A percentile compares a stretch with the other conserved stretches of the same genome.
Evolutionary conservation across 371 early-diverging fungal species (phyloP).

Genomic region (Nematocida minor): DNA sequence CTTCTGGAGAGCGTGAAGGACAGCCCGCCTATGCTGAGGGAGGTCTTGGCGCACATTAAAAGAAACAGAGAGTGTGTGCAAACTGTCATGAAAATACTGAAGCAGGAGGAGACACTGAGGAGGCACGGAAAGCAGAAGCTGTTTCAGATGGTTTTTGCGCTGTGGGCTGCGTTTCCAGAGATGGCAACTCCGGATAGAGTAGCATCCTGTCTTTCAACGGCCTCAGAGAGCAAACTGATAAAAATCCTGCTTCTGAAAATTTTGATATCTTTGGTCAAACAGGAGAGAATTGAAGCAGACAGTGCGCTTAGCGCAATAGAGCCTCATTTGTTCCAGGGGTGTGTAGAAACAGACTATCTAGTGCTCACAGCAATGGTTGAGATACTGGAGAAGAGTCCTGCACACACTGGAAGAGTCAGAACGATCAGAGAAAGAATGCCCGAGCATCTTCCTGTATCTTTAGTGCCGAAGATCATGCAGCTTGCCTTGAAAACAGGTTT

Average conservation of each 20-base stretch:
- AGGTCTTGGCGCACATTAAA: constrained; percentile 11
- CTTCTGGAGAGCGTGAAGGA: neutral
- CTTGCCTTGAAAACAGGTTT: neutral
- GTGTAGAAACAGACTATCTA: neutral
- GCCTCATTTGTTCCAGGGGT: neutral
- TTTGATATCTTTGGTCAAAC: neutral
- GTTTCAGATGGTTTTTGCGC: constrained; percentile 13
- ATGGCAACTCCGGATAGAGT: neutral
- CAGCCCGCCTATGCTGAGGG: neutral
- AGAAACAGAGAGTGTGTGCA: neutral
- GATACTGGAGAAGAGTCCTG: neutral
- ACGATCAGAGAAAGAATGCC: neutral
- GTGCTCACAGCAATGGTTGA: neutral
- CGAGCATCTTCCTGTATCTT: neutral
- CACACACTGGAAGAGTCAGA: neutral
- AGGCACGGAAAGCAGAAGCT: neutral
- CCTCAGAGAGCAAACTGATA: neutral
- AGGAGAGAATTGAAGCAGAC: neutral
- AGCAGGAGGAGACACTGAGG: neutral
- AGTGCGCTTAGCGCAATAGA: neutral
- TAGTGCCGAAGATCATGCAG: constrained; percentile 7
- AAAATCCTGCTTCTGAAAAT: neutral
- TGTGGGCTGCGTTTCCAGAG: constrained; percentile 24
- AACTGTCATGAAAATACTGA: neutral
- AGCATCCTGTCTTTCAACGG: neutral